Base-by-base conservation (phyloP, 768 basidiomycete species). In the Lentinula boryana region DNA sequence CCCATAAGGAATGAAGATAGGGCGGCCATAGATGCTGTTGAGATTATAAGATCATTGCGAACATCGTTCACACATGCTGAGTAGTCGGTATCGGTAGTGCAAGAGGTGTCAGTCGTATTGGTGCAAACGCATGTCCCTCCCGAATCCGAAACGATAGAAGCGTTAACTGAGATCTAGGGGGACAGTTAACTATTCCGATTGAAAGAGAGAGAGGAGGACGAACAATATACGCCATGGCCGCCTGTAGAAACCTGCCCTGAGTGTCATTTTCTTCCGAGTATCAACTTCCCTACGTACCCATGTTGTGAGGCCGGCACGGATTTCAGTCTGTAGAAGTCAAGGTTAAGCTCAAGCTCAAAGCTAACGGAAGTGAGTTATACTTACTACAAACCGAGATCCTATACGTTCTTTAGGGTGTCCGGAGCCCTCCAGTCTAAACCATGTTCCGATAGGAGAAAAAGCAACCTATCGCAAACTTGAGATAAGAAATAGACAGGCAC, bases 191-290 rank as follows among this genome's bases (percentile, higher is more conserved):
- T 10, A 0, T 21, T 23, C n/a, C 32, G 5, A 49, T 15, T 18
- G n/a, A 51, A 40, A 38, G 9, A 18, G 32, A 38, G 38, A 36
- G 54, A 5, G 33, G 60, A 58, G 46, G 58, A 67, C 84, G 66
- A 61, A 88, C 88, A 62, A 92, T 91, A 74, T 93, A 92, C 18
- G 90, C 87, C 91, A 91, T 93, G 35, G 88, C 85, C 4, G 87
- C 88, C 82, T 89, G 62, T 16, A 18, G 18, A 31, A 15, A 53
- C 5, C 16, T 6, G 44, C 8, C 21, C 12, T 27, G 35, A 16
- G 18, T 51, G 38, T n/a, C 8, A 52, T 56, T 27, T 27, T 4
- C 40, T 15, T 12, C 36, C 5, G 21, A 21, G 23, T 16, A 16
- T 3, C 12, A 16, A 56, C 51, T 35, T 63, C 48, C 16, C 51